Evolutionary conservation across 192 early-diverging fungal genomes (phyloP).

Genomic region (Coemansia sp.): DNA sequence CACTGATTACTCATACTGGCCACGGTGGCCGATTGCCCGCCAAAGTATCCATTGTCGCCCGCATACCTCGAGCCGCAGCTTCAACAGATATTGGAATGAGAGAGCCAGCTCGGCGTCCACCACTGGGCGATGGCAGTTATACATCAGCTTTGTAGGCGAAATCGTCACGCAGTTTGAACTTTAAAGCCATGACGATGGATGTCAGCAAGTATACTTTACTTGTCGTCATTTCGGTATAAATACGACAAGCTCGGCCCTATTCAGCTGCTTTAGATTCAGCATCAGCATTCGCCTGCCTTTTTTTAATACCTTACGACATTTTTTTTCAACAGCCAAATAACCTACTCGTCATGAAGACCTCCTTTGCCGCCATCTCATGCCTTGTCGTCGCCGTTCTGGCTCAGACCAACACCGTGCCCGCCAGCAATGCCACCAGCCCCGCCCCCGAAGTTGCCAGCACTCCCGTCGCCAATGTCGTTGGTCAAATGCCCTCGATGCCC

Average conservation of each 20-base stretch:
- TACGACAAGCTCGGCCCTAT: neutral
- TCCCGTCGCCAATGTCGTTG: neutral
- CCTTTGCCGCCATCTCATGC: neutral
- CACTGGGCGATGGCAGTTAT: neutral
- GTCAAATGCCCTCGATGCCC: neutral
- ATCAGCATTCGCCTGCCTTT: slow-evolving; percentile 1
- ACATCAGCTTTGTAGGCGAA: neutral
- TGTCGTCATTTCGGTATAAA: neutral
- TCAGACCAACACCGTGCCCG: too few relatives aligned
- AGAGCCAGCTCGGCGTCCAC: too few relatives aligned
- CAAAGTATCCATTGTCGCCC: neutral
- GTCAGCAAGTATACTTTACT: neutral
- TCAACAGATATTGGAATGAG: neutral
- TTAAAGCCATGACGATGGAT: neutral
- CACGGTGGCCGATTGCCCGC: neutral
- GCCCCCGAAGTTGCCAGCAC: neutral
- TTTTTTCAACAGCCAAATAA: neutral
- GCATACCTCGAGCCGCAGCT: neutral
- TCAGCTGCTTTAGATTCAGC: neutral
- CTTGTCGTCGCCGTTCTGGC: too few relatives aligned
- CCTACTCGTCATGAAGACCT: neutral
- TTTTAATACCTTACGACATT: neutral
- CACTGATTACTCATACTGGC: neutral
- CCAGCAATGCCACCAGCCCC: neutral
- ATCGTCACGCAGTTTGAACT: neutral